phyloP scores from a whole-genome alignment of 2,329 filamentous ascomycete species.

The Aspergillus ochraceus region DNA sequence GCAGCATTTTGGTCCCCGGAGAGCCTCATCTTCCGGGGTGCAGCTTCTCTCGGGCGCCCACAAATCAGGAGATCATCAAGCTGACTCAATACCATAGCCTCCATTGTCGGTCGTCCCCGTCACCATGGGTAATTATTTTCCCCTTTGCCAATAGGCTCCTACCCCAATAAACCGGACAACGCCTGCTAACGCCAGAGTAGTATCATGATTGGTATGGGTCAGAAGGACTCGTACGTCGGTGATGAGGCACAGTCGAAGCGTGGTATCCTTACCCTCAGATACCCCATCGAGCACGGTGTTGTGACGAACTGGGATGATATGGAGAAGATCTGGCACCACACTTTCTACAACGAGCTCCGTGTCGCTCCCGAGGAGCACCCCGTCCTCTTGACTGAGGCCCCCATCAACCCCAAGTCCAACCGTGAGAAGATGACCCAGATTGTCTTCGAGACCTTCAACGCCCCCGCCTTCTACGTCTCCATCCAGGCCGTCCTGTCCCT shows the following conservation, averaged over 20 bases:
- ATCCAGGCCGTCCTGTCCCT: constrained; percentile 99
- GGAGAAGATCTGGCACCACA: constrained; percentile 99
- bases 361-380: constrained; percentile 99
- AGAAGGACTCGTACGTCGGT: constrained; percentile 99
- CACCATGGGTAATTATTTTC: constrained; percentile 87
- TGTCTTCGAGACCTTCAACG: constrained; percentile 99
- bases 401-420: constrained; percentile 99
- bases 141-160: not conserved
- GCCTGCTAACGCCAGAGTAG: constrained; percentile 53
- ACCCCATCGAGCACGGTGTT: constrained; percentile 99
- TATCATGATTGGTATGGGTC: constrained; percentile 99
- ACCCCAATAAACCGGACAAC: not conserved
- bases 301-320: constrained; percentile 99
- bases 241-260: constrained; percentile 99
- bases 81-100: constrained; percentile 60
- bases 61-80: constrained; percentile 20
- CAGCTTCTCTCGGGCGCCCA: not conserved
- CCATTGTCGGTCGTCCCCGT: constrained; percentile 98
- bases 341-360: constrained; percentile 99
- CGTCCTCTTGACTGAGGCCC: constrained; percentile 97
- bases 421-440: constrained; percentile 99
- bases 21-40: not conserved
- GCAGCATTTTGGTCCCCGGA: not conserved
- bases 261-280: constrained; percentile 99
- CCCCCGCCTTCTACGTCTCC: constrained; percentile 99